These are phyloP conservation scores for Hamamelis virginiana DNA, from an alignment of 164 flowering plant species.

Conservation along the genomic window DNA sequence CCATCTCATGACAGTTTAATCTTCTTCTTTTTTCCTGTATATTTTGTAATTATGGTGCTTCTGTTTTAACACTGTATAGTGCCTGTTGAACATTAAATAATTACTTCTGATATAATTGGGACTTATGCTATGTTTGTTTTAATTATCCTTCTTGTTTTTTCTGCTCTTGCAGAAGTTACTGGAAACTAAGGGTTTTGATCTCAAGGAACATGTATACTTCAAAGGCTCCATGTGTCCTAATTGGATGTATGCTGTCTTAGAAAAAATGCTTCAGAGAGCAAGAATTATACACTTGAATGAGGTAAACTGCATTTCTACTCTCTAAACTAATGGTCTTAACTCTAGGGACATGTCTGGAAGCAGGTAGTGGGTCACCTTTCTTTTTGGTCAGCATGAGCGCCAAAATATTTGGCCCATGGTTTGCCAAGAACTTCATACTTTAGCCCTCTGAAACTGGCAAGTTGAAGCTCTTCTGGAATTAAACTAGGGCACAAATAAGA, in stretches of 20 bases:
- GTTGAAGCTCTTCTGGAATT: neutral
- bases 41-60: neutral
- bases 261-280: constrained; percentile 49
- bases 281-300: constrained; percentile 69
- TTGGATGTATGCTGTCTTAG: constrained; percentile 24
- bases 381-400: no score
- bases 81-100: neutral
- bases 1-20: neutral
- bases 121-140: neutral
- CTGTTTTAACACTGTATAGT: neutral
- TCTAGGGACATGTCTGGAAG: neutral
- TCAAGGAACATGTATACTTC: constrained; percentile 32
- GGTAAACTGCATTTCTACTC: constrained; percentile 37
- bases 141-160: neutral
- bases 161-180: constrained; percentile 50
- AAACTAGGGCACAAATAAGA: neutral
- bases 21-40: neutral
- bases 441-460: neutral
- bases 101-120: neutral
- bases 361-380: neutral
- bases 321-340: neutral
- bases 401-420: neutral
- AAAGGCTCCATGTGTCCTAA: constrained; percentile 24
- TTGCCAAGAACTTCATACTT: neutral
- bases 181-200: constrained; percentile 35